Base-by-base conservation (phyloP, 208 protist genomes). In the Acanthamoeba triangularis region DNA sequence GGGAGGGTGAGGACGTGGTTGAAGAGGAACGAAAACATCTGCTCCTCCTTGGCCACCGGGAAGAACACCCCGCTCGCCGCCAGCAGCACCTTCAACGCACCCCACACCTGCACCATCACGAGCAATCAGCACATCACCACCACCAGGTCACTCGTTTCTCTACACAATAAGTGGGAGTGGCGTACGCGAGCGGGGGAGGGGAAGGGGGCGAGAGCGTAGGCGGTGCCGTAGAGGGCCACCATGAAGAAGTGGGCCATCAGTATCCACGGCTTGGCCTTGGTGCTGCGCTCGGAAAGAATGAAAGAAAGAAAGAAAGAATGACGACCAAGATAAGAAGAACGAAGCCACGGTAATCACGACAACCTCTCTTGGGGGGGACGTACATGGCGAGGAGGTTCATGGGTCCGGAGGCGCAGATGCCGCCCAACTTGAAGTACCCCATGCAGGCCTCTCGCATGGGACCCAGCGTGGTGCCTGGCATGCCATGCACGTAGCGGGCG, bases 401-500 rank as follows among this genome's bases (percentile, higher is more conserved):
- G 35, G 98, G 98, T 23, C 97, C 98, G 30, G 91, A 96, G 52
- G 98, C 97, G 96, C 98, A 98, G 72, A 98, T 97, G 65, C 98
- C 98, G 30, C 98, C 98, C 90, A 95, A 91, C 85, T 97, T 82
- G 95, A 99, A 99, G 97, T 99, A 99, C 95, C 98, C 98, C 84
- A 99, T 97, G 96, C 98, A 98, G 49, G 98, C 98, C 90, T 98
- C 96, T 23, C 98, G 97, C 56, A 99, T 98, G 10, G 96, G 84
- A 6, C 95, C 94, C 52, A 92, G 95, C 96, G 96, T 61, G 7
- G n/a, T 44, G 3, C 80, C 95, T 90, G 54, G 56, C 49, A 52
- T 52, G 2, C 84, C 33, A 49, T 67, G 61, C 28, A 67, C 61
- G 28, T n/a, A 67, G 61, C 2, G 61, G 28, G 3, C 23, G 23